Evolutionary conservation across 169 alveolate species (phyloP), one percentile per base, ranked within the genome.

Genomic region (Amoebophrya sp.): DNA sequence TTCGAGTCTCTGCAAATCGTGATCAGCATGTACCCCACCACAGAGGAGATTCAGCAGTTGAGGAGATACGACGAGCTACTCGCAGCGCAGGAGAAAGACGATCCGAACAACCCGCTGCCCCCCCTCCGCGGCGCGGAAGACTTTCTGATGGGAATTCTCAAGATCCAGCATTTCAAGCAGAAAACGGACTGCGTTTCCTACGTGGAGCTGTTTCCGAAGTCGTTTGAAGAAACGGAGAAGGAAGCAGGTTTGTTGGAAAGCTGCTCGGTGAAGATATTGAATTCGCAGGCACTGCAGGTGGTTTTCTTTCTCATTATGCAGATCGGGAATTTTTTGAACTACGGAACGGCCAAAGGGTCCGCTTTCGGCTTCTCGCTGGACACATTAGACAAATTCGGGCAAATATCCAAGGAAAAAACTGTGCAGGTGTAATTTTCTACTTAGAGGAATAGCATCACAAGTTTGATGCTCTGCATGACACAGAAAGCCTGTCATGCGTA

Each of bases 131-230:
- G 83, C 7, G 83, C 83, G 35, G 83, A 66, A 2, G 83, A 66
- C 35, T 66, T 66, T 66, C 83, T 66, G 83, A 0, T 66, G 10
- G 7, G 32, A 25, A 2, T 66, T 0, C 83, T 66, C 35, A 2
- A 66, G 83, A 66, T 66, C 83, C 0, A 2, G 35, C 29, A 66
- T 66, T 66, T 66, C 83, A 66, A 66, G 83, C 83, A 12, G 83
- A 66, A 66, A 25, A 25, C 83, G 35, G 83, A 66, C 29, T 66
- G 83, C 83, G 83, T 25, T 2, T 66, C 83, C 7, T 1, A 66
- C 35, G 83, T 66, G 83, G 83, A 66, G 83, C 83, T 66, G 29
- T 66, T 66, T 25, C 83, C 83, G 38, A 66, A 66, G 83, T 1
- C 35, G 35, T 66, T 66, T 25, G 83, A 66, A 25, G 83, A 66